phyloP scores from a whole-genome alignment of 2,329 filamentous ascomycete genomes.

The Pseudogymnoascus sp. region DNA sequence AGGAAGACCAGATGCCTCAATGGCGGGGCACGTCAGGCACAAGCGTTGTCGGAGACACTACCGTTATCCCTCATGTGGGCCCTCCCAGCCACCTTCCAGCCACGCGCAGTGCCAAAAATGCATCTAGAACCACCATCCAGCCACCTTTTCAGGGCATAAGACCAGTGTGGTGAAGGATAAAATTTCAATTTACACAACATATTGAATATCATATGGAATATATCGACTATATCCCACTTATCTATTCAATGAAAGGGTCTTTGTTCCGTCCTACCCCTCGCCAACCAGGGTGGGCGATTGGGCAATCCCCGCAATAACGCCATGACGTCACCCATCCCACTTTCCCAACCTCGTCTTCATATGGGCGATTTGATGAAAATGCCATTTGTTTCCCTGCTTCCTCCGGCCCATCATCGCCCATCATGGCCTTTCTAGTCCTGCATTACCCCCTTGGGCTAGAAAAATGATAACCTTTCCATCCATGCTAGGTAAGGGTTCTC shows the following conservation, averaged over 20 bases:
- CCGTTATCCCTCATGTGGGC: background rate
- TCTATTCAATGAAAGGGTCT: background rate
- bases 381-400: background rate
- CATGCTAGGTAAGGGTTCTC: background rate
- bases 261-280: background rate
- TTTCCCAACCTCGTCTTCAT: slow-evolving; percentile 1
- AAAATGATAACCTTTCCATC: background rate
- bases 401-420: background rate
- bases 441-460: background rate
- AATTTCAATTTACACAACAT: background rate
- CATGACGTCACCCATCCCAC: slow-evolving; percentile 2
- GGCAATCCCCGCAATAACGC: background rate
- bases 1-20: background rate
- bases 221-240: background rate
- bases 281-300: background rate
- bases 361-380: background rate
- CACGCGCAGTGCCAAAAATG: background rate
- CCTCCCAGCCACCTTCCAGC: background rate
- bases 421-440: background rate
- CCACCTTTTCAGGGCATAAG: background rate
- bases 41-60: background rate
- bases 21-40: background rate
- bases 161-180: background rate
- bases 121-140: background rate
- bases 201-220: background rate